A percentile compares a stretch with the other conserved stretches of the same genome.
Conservation (phyloP, 2,329 filamentous ascomycete genomes). For the Colletotrichum sp. region DNA sequence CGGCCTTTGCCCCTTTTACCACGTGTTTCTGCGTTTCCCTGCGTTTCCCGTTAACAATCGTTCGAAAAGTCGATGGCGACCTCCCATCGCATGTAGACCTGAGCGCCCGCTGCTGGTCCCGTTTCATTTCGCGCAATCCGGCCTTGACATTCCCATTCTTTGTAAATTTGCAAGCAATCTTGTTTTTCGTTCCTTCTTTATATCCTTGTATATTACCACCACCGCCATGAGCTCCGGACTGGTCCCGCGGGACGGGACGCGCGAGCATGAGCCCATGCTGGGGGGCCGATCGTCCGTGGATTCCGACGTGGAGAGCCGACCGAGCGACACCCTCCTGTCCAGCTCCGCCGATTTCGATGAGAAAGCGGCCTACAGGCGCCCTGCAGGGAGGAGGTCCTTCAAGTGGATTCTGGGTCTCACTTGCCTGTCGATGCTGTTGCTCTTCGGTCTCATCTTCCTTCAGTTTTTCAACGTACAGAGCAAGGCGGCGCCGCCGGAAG, state of each 20-base stretch:
- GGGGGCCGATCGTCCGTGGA: conserved; percentile 4
- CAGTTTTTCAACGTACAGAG: conserved; percentile 15
- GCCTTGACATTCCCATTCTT: neutral
- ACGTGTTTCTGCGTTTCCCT: neutral
- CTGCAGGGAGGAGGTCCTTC: conserved; percentile 7
- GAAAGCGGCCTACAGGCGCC: neutral
- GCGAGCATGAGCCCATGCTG: conserved; percentile 18
- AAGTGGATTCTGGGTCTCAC: conserved; percentile 14
- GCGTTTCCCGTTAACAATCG: neutral
- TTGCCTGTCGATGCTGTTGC: conserved; percentile 7
- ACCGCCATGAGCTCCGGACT: conserved; percentile 7
- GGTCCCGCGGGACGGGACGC: conserved; percentile 18
- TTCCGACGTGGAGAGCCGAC: conserved; percentile 11
- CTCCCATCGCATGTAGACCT: neutral
- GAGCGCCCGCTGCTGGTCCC: neutral
- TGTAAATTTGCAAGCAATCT: neutral
- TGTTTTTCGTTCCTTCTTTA: neutral
- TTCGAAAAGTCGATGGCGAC: conserved; percentile 4
- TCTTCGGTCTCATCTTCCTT: conserved; percentile 17
- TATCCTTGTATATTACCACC: neutral
- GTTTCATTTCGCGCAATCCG: neutral
- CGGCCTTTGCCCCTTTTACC: conserved; percentile 13
- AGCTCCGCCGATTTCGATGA: neutral
- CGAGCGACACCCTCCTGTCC: neutral
- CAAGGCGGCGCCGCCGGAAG: neutral